Conservation (phyloP, 441 rosid species). For the Adansonia rubrostipa region DNA sequence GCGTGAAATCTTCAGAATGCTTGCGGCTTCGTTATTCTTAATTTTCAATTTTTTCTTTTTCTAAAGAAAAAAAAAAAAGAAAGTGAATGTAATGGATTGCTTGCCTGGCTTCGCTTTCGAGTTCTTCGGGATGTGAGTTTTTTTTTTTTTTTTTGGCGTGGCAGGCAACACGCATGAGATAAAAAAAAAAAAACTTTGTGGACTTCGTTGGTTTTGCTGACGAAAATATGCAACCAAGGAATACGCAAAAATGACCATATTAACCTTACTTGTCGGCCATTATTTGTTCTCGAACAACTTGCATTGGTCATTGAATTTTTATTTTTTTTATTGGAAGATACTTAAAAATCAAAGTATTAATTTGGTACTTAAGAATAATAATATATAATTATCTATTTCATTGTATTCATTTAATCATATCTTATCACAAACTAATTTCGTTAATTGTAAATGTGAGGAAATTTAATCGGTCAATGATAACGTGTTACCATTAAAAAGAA, state of each 20-base stretch:
- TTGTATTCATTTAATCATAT: too few relatives aligned
- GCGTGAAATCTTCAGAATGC: constrained; percentile 14
- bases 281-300: too few relatives aligned
- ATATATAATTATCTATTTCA: too few relatives aligned
- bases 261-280: neutral
- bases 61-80: neutral
- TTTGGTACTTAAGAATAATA: too few relatives aligned
- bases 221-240: neutral
- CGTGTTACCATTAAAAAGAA: too few relatives aligned
- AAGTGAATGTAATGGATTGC: neutral
- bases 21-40: constrained; percentile 13
- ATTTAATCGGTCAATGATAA: too few relatives aligned
- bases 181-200: neutral
- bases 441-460: too few relatives aligned
- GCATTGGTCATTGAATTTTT: too few relatives aligned
- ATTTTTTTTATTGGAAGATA: too few relatives aligned
- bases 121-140: neutral
- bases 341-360: too few relatives aligned
- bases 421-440: too few relatives aligned
- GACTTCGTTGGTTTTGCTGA: neutral
- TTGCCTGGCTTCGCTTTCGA: constrained; percentile 18
- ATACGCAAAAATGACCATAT: neutral
- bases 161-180: neutral
- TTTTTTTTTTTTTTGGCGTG: neutral
- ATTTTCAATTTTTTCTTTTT: neutral